Evolutionary conservation across 1,284 basidiomycete genomes (phyloP).

Genomic region (Trametes sp.): DNA sequence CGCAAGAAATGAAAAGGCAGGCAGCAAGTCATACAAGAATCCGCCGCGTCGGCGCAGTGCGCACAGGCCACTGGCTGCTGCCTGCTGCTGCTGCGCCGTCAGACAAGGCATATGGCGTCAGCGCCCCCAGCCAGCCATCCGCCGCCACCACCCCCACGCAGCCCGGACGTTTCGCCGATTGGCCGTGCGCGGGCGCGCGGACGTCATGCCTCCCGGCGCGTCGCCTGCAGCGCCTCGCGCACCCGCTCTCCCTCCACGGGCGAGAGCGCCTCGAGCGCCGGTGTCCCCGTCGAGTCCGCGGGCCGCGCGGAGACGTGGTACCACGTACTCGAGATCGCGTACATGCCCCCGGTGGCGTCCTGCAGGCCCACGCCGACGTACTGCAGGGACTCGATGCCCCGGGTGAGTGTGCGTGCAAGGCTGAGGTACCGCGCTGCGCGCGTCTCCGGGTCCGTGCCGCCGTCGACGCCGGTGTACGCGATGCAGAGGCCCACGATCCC

Average conservation of each 20-base stretch:
- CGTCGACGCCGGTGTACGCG: conserved; percentile 20
- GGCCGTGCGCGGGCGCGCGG: too few relatives aligned
- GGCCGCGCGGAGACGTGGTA: conserved; percentile 23
- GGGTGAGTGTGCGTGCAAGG: conserved; percentile 27
- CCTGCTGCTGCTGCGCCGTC: conserved; percentile 1
- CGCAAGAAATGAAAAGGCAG: not conserved
- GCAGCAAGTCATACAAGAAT: conserved; percentile 1
- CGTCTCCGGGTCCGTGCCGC: conserved; percentile 10
- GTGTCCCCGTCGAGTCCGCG: conserved; percentile 18
- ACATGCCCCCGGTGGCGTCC: conserved; percentile 21
- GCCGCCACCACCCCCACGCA: not conserved
- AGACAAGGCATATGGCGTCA: not conserved
- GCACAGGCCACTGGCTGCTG: too few relatives aligned
- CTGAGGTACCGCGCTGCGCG: conserved; percentile 6
- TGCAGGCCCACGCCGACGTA: conserved; percentile 31
- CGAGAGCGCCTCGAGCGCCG: conserved; percentile 23
- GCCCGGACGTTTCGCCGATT: not conserved
- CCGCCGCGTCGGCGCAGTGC: not conserved
- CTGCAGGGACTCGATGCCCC: conserved; percentile 26
- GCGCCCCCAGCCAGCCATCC: not conserved
- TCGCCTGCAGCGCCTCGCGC: conserved; percentile 23
- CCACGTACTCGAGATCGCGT: conserved; percentile 26
- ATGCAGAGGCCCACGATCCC: conserved; percentile 30
- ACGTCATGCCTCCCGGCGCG: conserved; percentile 23
- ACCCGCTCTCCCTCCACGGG: conserved; percentile 26